These are phyloP conservation scores for Hordeum pubiflorum DNA, from an alignment of 202 grass and related monocot species.

Conservation along the genomic window DNA sequence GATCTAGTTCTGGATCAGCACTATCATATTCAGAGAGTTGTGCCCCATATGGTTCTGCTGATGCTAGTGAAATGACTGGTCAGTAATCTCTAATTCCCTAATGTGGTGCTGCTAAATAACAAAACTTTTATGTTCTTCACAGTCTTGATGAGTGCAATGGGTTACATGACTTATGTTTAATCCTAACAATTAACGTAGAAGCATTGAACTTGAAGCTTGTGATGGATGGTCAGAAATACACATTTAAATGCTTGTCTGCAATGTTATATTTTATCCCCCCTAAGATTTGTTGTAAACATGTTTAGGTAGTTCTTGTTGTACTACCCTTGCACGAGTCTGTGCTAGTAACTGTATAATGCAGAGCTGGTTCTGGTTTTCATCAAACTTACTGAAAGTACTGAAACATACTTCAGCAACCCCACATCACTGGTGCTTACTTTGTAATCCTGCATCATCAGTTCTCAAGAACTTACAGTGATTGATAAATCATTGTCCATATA, in stretches of 20 bases:
- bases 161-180: constrained; percentile 1
- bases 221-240: constrained; percentile 7
- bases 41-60: constrained; percentile 55
- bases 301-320: constrained; percentile 7
- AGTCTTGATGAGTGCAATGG: not conserved
- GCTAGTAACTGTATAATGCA: not conserved
- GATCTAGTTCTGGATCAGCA: constrained; percentile 83
- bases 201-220: not conserved
- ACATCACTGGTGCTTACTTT: constrained; percentile 16
- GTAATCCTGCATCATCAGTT: not conserved
- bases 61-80: constrained; percentile 81
- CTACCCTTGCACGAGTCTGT: not conserved
- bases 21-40: constrained; percentile 89
- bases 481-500: constrained; percentile 24
- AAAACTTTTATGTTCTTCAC: not conserved
- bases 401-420: not conserved
- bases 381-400: not conserved
- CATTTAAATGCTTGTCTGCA: not conserved
- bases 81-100: constrained; percentile 25
- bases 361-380: constrained; percentile 6
- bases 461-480: constrained; percentile 7
- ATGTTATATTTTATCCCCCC: not conserved
- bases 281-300: not conserved
- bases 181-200: constrained; percentile 4
- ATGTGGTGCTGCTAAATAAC: constrained; percentile 8